Base-by-base conservation (phyloP, 2,329 filamentous ascomycete genomes). In the Cadophora sp. region DNA sequence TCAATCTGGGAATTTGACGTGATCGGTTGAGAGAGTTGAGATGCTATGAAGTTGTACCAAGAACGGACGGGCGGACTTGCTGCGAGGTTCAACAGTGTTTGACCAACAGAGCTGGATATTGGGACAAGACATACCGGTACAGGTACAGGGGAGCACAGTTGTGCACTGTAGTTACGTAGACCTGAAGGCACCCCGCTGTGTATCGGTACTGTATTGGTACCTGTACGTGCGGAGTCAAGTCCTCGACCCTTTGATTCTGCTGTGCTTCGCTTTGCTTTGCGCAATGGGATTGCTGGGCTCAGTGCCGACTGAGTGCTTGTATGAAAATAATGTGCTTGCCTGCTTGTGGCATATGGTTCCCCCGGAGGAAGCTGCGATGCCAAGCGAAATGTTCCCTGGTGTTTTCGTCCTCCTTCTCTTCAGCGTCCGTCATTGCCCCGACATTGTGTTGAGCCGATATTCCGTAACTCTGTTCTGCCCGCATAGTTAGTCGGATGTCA, bases 61-160 rank as follows among this genome's bases (percentile, higher is more conserved):
- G 50, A 29, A 16, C 26, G 24, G 50, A 53, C 50, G 24, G 50
- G 29, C 50, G 50, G 50, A 53, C 50, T 53, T 53, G 26, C 26
- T 16, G 29, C 24, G 50, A 53, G 50, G 50, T 53, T 53, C 50
- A 53, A 26, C 50, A 53, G 24, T 19, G 50, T 29, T 53, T 27
- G 50, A 53, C 50, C 26, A 53, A 14, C 5, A 29, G 50, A 53
- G 48, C 48, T 51, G 48, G 22, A 27, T 16, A 24, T n/a, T 22
- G 22, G 31, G 29, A 58, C 29, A 58, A 40, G 55, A 34, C 29
- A 24, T 3, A 16, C 29, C 22, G 29, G 27, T 37, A 58, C 29
- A 58, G 55, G 55, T 40, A 58, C 55, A 58, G 16, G 29, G 51
- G 16, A 58, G 37, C 19, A 58, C 55, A 58, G 26, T 6, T 58